Evolutionary conservation across 345 rosid species (phyloP).

Genomic region (Salix koriyanagi): DNA sequence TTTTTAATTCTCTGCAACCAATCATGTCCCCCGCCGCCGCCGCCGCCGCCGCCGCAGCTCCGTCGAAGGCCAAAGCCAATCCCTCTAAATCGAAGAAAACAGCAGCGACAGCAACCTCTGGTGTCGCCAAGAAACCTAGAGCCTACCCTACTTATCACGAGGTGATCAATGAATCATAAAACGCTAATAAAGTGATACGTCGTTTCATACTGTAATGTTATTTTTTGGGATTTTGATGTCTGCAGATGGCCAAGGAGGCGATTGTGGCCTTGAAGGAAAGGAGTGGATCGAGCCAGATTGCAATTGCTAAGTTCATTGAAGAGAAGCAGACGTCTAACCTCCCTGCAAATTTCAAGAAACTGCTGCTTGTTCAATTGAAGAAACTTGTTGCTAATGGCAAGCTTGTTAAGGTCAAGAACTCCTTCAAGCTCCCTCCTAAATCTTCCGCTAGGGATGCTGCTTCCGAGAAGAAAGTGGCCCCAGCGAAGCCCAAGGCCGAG

Average conservation of each 20-base stretch:
- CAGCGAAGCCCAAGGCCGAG: constrained; percentile 1
- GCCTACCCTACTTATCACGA: constrained; percentile 20
- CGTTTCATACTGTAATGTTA: not conserved
- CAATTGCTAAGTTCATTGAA: constrained; percentile 19
- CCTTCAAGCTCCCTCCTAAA: constrained; percentile 22
- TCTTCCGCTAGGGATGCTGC: not conserved
- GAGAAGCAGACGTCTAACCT: constrained; percentile 21
- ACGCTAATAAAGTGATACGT: not conserved
- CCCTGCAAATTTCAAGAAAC: constrained; percentile 21
- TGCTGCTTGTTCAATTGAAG: constrained; percentile 17
- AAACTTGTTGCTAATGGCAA: constrained; percentile 20
- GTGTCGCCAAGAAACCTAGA: constrained; percentile 7
- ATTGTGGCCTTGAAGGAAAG: constrained; percentile 16
- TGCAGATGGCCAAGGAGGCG: constrained; percentile 18
- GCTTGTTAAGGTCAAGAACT: constrained; percentile 22
- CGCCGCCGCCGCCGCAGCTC: not conserved
- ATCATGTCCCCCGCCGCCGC: not conserved
- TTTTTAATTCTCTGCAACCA: not conserved
- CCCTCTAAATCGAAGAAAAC: constrained; percentile 10
- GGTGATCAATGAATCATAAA: not conserved
- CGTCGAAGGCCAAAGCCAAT: constrained; percentile 2
- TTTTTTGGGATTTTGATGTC: not conserved
- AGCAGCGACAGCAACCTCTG: not conserved
- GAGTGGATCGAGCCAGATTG: constrained; percentile 21
- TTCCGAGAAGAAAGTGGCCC: not conserved